Percentiles rank a stretch among this genome's conserved stretches.
phyloP scores from a whole-genome alignment of 495 filamentous ascomycete genomes.

The Bryoglossum gracile region DNA sequence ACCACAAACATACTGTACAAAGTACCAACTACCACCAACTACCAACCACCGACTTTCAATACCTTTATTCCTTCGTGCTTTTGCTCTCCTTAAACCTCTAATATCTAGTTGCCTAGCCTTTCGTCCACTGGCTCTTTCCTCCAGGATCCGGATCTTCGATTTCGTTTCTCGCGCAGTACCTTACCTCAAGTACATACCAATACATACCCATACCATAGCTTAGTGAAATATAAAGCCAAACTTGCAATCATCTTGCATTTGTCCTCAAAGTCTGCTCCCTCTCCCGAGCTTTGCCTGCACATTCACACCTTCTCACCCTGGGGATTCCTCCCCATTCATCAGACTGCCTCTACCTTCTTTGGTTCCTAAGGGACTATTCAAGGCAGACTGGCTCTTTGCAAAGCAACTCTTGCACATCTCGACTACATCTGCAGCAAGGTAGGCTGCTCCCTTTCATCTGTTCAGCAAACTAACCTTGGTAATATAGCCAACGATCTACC shows the following conservation, averaged over 20 bases:
- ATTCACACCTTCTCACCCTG: constrained; percentile 22
- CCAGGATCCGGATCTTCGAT: constrained; percentile 3
- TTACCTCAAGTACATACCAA: constrained; percentile 39
- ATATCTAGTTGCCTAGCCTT: not conserved
- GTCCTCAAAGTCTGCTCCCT: constrained; percentile 28
- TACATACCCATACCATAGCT: too few relatives aligned
- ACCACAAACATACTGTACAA: too few relatives aligned
- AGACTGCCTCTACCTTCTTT: constrained; percentile 20
- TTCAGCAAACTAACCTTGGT: constrained; percentile 12
- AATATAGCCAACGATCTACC: constrained; percentile 4
- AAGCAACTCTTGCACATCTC: constrained; percentile 19
- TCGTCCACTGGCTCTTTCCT: constrained; percentile 4
- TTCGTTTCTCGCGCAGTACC: constrained; percentile 14
- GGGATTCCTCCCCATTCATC: constrained; percentile 21
- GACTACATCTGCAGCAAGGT: constrained; percentile 25
- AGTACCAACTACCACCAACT: too few relatives aligned
- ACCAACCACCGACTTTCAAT: too few relatives aligned
- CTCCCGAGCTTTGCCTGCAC: constrained; percentile 24
- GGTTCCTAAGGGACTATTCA: constrained; percentile 15
- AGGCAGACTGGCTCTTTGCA: constrained; percentile 20
- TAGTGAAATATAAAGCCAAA: constrained; percentile 44
- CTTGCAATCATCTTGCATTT: constrained; percentile 33
- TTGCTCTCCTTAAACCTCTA: constrained; percentile 12
- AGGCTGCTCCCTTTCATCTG: constrained; percentile 15
- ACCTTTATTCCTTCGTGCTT: constrained; percentile 5